These are phyloP conservation scores for Globisporangium polare DNA, from an alignment of 352 stramenopile species.

Conservation along the genomic window DNA sequence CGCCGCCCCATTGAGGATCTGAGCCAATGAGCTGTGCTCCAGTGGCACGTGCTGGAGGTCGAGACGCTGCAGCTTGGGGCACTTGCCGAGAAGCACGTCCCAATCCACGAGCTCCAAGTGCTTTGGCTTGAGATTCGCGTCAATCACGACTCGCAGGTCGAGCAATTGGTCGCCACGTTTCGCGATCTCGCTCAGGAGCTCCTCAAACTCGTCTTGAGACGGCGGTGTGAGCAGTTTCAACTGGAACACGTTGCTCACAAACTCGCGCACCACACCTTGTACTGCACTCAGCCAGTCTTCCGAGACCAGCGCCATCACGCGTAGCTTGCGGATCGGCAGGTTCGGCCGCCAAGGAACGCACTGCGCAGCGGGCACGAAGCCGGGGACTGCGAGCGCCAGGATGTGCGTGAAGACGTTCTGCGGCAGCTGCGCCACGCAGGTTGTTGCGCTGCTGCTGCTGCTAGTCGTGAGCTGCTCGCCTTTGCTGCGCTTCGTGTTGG, in stretches of 20 bases:
- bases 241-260: background rate
- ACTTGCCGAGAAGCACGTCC: slow-evolving; percentile 10
- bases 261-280: slow-evolving; percentile 1
- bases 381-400: slow-evolving; percentile 7
- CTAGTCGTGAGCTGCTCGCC: background rate
- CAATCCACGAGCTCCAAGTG: slow-evolving; percentile 13
- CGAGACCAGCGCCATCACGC: background rate
- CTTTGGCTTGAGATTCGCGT: background rate
- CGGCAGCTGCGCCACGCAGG: background rate
- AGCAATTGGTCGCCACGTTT: slow-evolving; percentile 8
- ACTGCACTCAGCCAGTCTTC: slow-evolving; percentile 1
- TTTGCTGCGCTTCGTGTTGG: slow-evolving; percentile 1
- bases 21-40: slow-evolving; percentile 6
- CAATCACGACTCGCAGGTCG: slow-evolving; percentile 3
- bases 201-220: background rate
- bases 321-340: slow-evolving; percentile 11
- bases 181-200: slow-evolving; percentile 6
- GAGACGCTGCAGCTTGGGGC: slow-evolving; percentile 17
- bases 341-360: slow-evolving; percentile 7
- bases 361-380: background rate
- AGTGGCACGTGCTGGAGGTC: slow-evolving; percentile 22
- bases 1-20: slow-evolving; percentile 12
- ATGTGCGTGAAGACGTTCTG: slow-evolving; percentile 1
- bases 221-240: background rate
- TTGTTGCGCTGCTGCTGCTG: background rate